Percentiles rank a stretch among this genome's conserved stretches.
These are phyloP conservation scores for Porodaedalea pini DNA, from an alignment of 1,284 basidiomycete species.

Conservation along the genomic window DNA sequence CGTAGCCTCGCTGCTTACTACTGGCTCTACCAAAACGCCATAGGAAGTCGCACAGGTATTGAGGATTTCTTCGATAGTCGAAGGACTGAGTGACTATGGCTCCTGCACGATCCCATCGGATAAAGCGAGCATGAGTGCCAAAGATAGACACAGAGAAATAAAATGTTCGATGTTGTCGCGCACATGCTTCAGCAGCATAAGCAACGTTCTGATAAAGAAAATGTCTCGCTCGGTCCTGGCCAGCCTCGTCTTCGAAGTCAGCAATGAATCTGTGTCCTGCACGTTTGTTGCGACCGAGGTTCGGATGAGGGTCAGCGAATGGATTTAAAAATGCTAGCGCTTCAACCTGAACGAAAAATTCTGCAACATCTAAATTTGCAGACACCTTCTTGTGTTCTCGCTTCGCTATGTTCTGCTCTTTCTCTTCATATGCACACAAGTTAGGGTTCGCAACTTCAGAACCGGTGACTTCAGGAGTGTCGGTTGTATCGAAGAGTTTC, in stretches of 20 bases:
- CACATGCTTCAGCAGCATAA: background rate
- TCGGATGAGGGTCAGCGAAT: background rate
- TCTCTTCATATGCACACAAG: background rate
- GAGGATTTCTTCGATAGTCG: background rate
- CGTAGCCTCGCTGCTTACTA: background rate
- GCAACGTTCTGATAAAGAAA: background rate
- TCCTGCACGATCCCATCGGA: slow-evolving; percentile 8
- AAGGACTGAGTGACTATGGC: background rate
- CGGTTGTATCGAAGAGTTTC: background rate
- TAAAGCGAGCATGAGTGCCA: background rate
- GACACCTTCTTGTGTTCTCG: background rate
- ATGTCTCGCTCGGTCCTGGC: background rate
- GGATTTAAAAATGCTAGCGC: background rate
- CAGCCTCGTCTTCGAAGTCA: too few species aligned
- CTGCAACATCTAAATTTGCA: background rate
- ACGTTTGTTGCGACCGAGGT: too few species aligned
- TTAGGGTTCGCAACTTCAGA: too few species aligned
- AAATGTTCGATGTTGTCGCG: background rate
- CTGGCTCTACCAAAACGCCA: background rate
- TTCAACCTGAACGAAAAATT: background rate
- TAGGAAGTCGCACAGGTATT: background rate
- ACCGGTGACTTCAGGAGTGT: background rate
- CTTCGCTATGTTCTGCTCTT: too few species aligned
- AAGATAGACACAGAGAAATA: background rate
- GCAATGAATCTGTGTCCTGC: background rate